Conservation (phyloP, 202 grass and related monocot species). For the Zizania palustris region DNA sequence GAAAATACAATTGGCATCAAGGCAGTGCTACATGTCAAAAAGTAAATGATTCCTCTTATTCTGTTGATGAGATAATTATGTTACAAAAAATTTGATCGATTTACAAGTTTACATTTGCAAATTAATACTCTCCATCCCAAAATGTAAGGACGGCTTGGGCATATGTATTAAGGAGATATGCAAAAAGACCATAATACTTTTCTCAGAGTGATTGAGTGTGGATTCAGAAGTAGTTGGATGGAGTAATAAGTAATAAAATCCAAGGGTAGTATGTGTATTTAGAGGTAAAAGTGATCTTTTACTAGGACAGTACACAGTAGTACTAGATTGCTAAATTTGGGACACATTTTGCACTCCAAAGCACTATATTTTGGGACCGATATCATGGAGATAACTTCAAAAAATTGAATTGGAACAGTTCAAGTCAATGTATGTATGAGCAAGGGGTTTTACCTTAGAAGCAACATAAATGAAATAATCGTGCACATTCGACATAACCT, state of each 20-base stretch:
- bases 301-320: too few species aligned
- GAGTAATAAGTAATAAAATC: too few species aligned
- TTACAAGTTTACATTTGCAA: slow-evolving; percentile 27
- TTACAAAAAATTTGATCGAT: not conserved
- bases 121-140: too few species aligned
- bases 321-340: too few species aligned
- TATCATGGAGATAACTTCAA: slow-evolving; percentile 1
- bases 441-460: slow-evolving; percentile 64
- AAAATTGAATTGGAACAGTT: not conserved
- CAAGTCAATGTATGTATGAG: slow-evolving; percentile 5
- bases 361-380: not conserved
- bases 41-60: slow-evolving; percentile 1
- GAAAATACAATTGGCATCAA: slow-evolving; percentile 21
- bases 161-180: too few species aligned
- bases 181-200: too few species aligned
- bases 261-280: too few species aligned
- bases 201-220: too few species aligned
- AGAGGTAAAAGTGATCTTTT: too few species aligned
- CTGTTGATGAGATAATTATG: not conserved
- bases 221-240: too few species aligned
- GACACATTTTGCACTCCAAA: too few species aligned
- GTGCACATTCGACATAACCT: slow-evolving; percentile 92
- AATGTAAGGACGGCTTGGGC: too few species aligned
- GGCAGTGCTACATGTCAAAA: not conserved
- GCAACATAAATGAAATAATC: slow-evolving; percentile 95